Evolutionary conservation across 2,329 filamentous ascomycete genomes (phyloP).

Genomic region (Chrysoporthe austroafricana): DNA sequence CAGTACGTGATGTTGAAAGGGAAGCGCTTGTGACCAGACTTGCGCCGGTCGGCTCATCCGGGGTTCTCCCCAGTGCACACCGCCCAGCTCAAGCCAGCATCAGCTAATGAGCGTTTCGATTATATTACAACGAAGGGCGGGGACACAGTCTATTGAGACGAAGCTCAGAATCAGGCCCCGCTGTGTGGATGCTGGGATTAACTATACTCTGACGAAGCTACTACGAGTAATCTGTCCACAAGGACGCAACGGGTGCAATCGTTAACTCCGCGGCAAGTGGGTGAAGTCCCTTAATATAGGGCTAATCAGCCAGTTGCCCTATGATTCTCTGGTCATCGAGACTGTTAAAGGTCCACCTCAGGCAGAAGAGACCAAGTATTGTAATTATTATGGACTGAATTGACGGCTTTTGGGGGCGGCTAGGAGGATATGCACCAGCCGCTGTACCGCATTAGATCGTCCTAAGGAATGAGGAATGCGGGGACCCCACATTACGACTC

Average conservation of each 20-base stretch:
- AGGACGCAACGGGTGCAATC: background rate
- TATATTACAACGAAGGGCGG: background rate
- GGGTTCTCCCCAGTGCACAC: too few relatives aligned
- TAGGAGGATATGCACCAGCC: too few relatives aligned
- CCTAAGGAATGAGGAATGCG: background rate
- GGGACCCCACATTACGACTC: slow-evolving; percentile 8
- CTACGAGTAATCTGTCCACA: background rate
- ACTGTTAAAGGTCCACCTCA: background rate
- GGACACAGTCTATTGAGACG: too few relatives aligned
- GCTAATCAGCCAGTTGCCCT: background rate
- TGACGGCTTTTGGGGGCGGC: background rate
- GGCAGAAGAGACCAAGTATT: background rate
- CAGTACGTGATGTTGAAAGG: too few relatives aligned
- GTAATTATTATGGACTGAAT: background rate
- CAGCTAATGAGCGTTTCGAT: too few relatives aligned
- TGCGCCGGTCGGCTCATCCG: too few relatives aligned
- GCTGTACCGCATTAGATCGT: background rate
- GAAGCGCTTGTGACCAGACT: too few relatives aligned
- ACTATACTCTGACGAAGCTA: too few relatives aligned
- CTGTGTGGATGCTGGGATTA: background rate
- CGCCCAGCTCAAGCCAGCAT: too few relatives aligned
- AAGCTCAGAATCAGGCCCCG: background rate
- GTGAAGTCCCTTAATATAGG: background rate
- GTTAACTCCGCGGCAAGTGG: background rate
- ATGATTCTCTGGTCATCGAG: background rate